Base-by-base conservation (phyloP, 257 asterid species). In the Capsicum chinense region DNA sequence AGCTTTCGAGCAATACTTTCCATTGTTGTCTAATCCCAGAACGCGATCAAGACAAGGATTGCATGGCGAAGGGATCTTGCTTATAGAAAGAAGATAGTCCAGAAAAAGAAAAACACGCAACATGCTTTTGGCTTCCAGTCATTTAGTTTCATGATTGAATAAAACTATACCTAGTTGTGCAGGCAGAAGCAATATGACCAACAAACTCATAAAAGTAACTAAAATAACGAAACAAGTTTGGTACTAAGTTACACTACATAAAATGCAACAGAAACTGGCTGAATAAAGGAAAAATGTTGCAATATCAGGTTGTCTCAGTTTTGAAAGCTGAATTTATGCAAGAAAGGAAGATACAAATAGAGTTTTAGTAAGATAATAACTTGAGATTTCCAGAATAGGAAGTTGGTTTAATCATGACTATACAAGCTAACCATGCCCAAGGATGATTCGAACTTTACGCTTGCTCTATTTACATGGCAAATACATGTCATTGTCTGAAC, bases 381-480 rank as follows among this genome's bases (percentile, higher is more conserved):
- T 26, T 26, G 33, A 26, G 33, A 26, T 26, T 26, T 26, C 33
- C 33, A 26, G 33, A 26, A 26, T 26, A 26, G 33, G 33, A 26
- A 26, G 33, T 26, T 26, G 33, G 33, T 26, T 26, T 26, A 26
- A 26, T 26, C 33, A 26, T 26, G 33, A 26, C 33, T 26, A 26
- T 26, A 26, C 33, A 26, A 26, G 33, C 33, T 26, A 26, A 26
- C 33, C 33, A 26, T 26, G 33, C 33, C 33, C 33, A 26, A 26
- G 63, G 26, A 76, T 35, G 39, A 52, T 52, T 13, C 52, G 60
- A 76, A 52, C 81, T 52, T 21, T 14, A 52, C 47, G 21, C 39
- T 56, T 15, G 13, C 62, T 76, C 21, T 76, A 52, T 76, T 76
- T 76, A 76, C 81, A 76, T 14, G 63, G 60, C 6, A 52, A 76